These are phyloP conservation scores for Pseudonitzschia pungens DNA, from an alignment of 108 stramenopile species.

Conservation along the genomic window DNA sequence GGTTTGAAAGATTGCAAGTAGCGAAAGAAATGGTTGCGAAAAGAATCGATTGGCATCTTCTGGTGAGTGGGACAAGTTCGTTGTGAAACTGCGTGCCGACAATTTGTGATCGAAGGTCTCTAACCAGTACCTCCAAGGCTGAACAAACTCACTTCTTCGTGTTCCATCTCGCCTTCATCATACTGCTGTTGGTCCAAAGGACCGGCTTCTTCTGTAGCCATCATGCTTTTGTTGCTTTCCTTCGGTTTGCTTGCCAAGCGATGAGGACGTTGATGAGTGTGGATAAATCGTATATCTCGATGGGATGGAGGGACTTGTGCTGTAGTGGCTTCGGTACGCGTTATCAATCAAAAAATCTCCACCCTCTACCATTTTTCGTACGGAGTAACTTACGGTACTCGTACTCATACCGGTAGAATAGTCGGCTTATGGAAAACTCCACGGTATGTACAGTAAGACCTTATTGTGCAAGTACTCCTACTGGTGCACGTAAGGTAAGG, in stretches of 20 bases:
- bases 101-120: not conserved
- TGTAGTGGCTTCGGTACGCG: too few relatives aligned
- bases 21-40: not conserved
- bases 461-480: too few relatives aligned
- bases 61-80: not conserved
- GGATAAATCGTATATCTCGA: too few relatives aligned
- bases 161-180: constrained; percentile 5
- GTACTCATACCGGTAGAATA: too few relatives aligned
- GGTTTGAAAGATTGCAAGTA: not conserved
- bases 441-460: too few relatives aligned
- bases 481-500: too few relatives aligned
- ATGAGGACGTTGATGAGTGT: too few relatives aligned
- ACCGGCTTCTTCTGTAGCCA: constrained; percentile 13
- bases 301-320: too few relatives aligned
- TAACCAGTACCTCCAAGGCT: not conserved
- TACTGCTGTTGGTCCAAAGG: constrained; percentile 17
- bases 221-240: not conserved
- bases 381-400: too few relatives aligned
- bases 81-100: constrained; percentile 14
- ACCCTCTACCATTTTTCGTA: too few relatives aligned
- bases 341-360: too few relatives aligned
- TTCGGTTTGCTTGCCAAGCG: not conserved
- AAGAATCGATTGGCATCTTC: not conserved
- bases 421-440: too few relatives aligned
- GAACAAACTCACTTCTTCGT: not conserved